A percentile compares a stretch with the other conserved stretches of the same genome.
Evolutionary conservation across 2,329 filamentous ascomycete species (phyloP).

Genomic region (Neophaeococcomyces aloes): DNA sequence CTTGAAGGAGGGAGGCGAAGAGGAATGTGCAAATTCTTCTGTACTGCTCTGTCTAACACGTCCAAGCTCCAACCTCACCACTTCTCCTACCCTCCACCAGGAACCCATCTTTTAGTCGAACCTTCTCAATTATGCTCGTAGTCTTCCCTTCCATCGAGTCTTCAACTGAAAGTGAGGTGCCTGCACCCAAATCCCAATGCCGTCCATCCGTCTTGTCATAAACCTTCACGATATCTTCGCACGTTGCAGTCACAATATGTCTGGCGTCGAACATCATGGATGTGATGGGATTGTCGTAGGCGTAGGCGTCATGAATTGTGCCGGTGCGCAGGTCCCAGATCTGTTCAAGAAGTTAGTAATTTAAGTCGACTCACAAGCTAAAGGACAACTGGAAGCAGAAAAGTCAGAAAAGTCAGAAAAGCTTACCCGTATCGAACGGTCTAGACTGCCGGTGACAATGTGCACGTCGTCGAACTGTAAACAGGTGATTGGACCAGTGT

Average conservation of each 20-base stretch:
- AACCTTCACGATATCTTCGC: constrained; percentile 90
- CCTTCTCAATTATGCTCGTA: constrained; percentile 65
- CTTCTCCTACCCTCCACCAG: constrained; percentile 81
- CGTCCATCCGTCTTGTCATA: constrained; percentile 94
- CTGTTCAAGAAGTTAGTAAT: constrained; percentile 36
- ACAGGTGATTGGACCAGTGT: constrained; percentile 87
- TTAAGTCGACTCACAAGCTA: constrained; percentile 7
- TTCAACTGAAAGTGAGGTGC: constrained; percentile 41
- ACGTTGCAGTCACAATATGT: constrained; percentile 79
- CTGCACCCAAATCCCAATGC: constrained; percentile 93
- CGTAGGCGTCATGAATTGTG: constrained; percentile 89
- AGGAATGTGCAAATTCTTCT: too few species aligned
- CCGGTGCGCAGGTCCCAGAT: constrained; percentile 98
- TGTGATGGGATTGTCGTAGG: constrained; percentile 82
- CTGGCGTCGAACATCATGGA: constrained; percentile 95
- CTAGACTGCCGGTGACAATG: constrained; percentile 81
- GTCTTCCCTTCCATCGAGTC: constrained; percentile 56
- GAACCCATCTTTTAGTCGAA: constrained; percentile 88
- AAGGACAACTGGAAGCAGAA: too few species aligned
- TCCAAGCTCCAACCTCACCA: constrained; percentile 85
- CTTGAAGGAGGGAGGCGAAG: too few species aligned
- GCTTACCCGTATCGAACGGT: constrained; percentile 85
- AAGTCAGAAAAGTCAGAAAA: not conserved
- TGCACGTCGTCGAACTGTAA: constrained; percentile 95
- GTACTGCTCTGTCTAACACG: constrained; percentile 22